phyloP scores from a whole-genome alignment of 805 yeast genomes.

The Sugiyamaella floridensis region DNA sequence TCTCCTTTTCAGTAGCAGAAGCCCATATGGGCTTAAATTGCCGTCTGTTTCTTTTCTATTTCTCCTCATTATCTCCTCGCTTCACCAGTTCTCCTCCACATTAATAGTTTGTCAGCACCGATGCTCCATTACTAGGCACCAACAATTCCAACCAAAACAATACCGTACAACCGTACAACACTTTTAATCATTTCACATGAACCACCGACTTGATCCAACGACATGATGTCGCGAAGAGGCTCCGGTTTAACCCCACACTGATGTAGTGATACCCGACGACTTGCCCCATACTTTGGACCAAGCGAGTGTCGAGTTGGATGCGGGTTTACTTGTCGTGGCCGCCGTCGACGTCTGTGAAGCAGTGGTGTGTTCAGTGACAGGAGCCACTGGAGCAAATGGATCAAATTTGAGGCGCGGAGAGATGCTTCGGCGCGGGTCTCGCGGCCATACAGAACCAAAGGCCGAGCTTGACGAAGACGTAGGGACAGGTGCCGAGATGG shows the following conservation, averaged over 20 bases:
- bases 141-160: not conserved
- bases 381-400: constrained; percentile 16
- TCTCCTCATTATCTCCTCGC: no score
- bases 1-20: not conserved
- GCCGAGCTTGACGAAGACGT: not conserved
- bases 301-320: constrained; percentile 1
- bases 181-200: not conserved
- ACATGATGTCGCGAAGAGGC: no score
- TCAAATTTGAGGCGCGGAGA: constrained; percentile 17
- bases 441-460: not conserved
- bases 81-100: not conserved
- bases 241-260: constrained; percentile 17
- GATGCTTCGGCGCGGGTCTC: constrained; percentile 3
- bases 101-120: not conserved
- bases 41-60: not conserved
- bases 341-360: not conserved
- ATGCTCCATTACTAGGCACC: not conserved
- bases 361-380: not conserved
- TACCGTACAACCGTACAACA: not conserved
- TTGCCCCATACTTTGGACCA: constrained; percentile 20
- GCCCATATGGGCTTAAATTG: no score
- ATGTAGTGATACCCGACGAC: constrained; percentile 10
- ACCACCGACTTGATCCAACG: no score
- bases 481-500: constrained; percentile 2
- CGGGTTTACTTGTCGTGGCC: not conserved